Evolutionary conservation across 495 filamentous ascomycete genomes (phyloP).

Genomic region (Rusavskia elegans): DNA sequence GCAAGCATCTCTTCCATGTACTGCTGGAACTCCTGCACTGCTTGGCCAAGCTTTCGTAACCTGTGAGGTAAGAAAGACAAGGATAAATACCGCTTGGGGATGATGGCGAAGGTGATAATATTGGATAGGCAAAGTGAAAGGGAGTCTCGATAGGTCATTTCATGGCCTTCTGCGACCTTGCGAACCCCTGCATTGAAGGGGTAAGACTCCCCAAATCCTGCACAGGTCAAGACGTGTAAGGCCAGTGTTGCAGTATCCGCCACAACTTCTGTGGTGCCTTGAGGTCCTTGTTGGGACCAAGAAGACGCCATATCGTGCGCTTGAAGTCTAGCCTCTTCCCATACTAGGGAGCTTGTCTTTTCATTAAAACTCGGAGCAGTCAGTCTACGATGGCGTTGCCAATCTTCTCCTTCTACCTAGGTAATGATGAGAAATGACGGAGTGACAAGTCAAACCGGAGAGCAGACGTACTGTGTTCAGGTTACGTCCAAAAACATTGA

Average conservation of each 20-base stretch:
- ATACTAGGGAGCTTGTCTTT: constrained; percentile 20
- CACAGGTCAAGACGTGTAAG: constrained; percentile 25
- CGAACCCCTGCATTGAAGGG: constrained; percentile 15
- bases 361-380: constrained; percentile 25
- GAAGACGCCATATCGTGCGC: constrained; percentile 15
- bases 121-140: constrained; percentile 16
- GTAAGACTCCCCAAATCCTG: constrained; percentile 21
- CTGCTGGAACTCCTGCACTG: constrained; percentile 16
- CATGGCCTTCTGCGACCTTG: constrained; percentile 6
- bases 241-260: constrained; percentile 14
- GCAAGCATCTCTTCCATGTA: constrained; percentile 15
- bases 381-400: constrained; percentile 26
- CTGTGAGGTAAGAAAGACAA: constrained; percentile 17
- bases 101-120: constrained; percentile 17
- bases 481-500: constrained; percentile 24
- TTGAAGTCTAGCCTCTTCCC: constrained; percentile 21
- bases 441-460: neutral
- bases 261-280: constrained; percentile 10
- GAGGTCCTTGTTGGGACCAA: constrained; percentile 12
- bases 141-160: constrained; percentile 21
- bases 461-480: constrained; percentile 14
- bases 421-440: neutral
- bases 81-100: constrained; percentile 16
- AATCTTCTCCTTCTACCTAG: constrained; percentile 16
- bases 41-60: constrained; percentile 17